phyloP scores from a whole-genome alignment of 345 rosid genomes.

The Arabidopsis arenosa region DNA sequence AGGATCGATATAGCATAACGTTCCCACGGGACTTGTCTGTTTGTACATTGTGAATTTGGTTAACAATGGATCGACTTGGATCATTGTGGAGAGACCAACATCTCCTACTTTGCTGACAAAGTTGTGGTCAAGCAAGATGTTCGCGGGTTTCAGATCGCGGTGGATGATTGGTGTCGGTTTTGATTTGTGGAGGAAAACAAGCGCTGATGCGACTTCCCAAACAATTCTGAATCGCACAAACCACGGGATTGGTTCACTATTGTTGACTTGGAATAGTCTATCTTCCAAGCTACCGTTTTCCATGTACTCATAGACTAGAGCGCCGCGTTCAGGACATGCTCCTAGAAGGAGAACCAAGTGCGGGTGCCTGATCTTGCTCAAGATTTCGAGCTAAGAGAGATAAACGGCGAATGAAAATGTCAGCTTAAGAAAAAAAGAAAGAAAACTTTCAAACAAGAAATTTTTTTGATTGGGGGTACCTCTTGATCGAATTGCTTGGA shows the following conservation, averaged over 20 bases:
- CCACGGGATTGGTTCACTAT: constrained; percentile 78
- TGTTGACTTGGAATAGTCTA: constrained; percentile 53
- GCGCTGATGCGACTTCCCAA: constrained; percentile 90
- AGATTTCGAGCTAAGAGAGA: constrained; percentile 67
- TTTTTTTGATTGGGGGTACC: constrained; percentile 7
- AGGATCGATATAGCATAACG: constrained; percentile 85
- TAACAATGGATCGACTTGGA: constrained; percentile 47
- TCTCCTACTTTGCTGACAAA: constrained; percentile 92
- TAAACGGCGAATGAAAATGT: neutral
- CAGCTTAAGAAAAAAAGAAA: neutral
- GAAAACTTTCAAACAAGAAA: constrained; percentile 7
- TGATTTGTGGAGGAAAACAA: constrained; percentile 76
- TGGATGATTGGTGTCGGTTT: constrained; percentile 81
- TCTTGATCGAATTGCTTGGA: constrained; percentile 49
- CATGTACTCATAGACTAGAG: constrained; percentile 86
- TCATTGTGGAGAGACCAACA: constrained; percentile 79
- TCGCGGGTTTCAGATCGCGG: constrained; percentile 91
- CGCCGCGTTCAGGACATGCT: constrained; percentile 77
- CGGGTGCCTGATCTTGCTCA: constrained; percentile 85
- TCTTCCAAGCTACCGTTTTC: constrained; percentile 89
- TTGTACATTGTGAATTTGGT: constrained; percentile 47
- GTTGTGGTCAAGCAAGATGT: constrained; percentile 84
- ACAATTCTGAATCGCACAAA: constrained; percentile 73
- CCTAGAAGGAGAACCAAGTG: constrained; percentile 93
- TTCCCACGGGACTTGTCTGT: constrained; percentile 80